Conservation (phyloP, 2,329 filamentous ascomycete species). For the Magnaporthiopsis incrustans region DNA sequence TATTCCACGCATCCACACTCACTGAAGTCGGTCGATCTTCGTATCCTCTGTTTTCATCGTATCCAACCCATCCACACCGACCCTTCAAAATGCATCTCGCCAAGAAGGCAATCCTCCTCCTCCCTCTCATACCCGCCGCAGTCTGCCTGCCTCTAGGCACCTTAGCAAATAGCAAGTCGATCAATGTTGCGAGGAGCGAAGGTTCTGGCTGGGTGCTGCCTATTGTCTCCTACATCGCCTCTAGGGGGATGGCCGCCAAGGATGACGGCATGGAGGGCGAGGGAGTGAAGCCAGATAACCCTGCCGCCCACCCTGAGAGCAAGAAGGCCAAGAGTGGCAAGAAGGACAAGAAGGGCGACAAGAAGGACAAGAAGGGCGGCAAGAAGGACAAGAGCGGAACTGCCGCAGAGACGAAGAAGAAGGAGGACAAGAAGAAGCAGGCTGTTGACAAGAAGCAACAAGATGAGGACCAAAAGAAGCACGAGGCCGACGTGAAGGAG, state of each 20-base stretch:
- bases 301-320: too few relatives aligned
- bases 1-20: background rate
- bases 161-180: background rate
- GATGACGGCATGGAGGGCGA: too few relatives aligned
- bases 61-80: background rate
- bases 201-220: background rate
- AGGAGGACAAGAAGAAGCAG: background rate
- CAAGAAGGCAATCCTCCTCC: background rate
- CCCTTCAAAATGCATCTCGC: background rate
- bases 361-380: too few relatives aligned
- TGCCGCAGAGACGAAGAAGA: background rate
- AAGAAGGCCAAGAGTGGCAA: too few relatives aligned
- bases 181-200: background rate
- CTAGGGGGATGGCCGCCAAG: too few relatives aligned
- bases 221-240: too few relatives aligned
- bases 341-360: too few relatives aligned
- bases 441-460: background rate
- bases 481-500: background rate
- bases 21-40: background rate
- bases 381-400: too few relatives aligned
- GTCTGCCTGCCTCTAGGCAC: background rate
- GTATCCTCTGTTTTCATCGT: background rate
- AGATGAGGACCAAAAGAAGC: background rate
- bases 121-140: background rate
- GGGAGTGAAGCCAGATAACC: too few relatives aligned